A percentile compares a stretch with the other conserved stretches of the same genome.
These are phyloP conservation scores for Backusella parvicylindrica DNA, from an alignment of 192 early-diverging fungal genomes.

Conservation along the genomic window DNA sequence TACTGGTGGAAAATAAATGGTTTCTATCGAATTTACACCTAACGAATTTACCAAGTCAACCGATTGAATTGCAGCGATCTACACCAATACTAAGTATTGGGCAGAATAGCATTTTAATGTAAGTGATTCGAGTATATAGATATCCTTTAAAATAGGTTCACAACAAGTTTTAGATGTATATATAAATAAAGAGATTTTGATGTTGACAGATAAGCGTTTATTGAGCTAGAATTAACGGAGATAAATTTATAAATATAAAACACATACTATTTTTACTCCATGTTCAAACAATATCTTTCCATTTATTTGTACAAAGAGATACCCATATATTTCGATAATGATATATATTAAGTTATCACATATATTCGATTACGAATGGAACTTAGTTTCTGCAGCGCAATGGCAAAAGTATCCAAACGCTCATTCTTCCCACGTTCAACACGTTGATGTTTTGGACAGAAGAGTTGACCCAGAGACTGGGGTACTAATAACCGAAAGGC, in stretches of 20 bases:
- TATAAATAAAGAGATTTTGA: neutral
- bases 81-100: neutral
- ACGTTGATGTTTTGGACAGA: constrained; percentile 86
- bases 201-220: neutral
- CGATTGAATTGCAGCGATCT: neutral
- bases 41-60: neutral
- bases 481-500: constrained; percentile 81
- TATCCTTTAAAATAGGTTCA: neutral
- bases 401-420: constrained; percentile 98
- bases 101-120: neutral
- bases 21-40: neutral
- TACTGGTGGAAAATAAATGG: neutral
- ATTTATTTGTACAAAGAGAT: neutral
- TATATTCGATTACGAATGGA: constrained; percentile 78
- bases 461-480: constrained; percentile 78
- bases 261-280: neutral
- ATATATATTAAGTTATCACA: constrained; percentile 80
- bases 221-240: neutral
- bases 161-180: neutral
- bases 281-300: neutral
- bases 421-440: constrained; percentile 81
- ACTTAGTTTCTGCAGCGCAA: constrained; percentile 76
- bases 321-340: constrained; percentile 41
- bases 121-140: neutral
- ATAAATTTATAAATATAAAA: neutral